These are phyloP conservation scores for Houttuynia cordata DNA, from an alignment of 164 flowering plant species.

Conservation along the genomic window DNA sequence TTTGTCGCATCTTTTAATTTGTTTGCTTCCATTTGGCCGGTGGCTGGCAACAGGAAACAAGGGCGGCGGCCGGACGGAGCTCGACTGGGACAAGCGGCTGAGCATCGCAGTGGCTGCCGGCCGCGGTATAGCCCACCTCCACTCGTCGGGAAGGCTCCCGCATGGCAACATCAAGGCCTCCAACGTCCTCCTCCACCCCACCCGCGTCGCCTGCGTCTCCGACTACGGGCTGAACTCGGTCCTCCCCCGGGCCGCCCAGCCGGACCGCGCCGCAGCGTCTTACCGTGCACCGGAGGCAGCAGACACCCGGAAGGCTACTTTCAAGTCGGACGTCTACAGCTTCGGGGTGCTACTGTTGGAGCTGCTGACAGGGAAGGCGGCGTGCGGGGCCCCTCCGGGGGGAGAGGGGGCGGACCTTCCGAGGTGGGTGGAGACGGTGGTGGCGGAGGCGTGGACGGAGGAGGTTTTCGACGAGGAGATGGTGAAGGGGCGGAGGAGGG, in stretches of 20 bases:
- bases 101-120: constrained; percentile 47
- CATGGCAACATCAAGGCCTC: constrained; percentile 82
- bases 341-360: constrained; percentile 81
- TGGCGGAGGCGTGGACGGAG: constrained; percentile 91
- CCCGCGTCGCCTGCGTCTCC: constrained; percentile 54
- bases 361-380: constrained; percentile 79
- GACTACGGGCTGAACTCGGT: constrained; percentile 63
- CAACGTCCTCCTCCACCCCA: constrained; percentile 68
- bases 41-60: constrained; percentile 52
- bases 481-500: constrained; percentile 44
- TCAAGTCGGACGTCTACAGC: constrained; percentile 76
- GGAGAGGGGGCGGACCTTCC: constrained; percentile 60
- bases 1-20: too few relatives aligned
- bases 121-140: constrained; percentile 51
- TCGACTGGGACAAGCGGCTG: constrained; percentile 64
- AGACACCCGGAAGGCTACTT: constrained; percentile 51
- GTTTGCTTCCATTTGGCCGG: too few relatives aligned
- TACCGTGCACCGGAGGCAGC: constrained; percentile 80
- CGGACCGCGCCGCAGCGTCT: constrained; percentile 26
- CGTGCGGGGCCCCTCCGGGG: constrained; percentile 31
- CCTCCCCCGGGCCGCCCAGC: constrained; percentile 26
- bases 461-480: constrained; percentile 88
- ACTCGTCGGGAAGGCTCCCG: constrained; percentile 29
- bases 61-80: constrained; percentile 41
- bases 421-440: constrained; percentile 86